Evolutionary conservation across 306 rosid genomes (phyloP).

Genomic region (Lathyrus oleraceus): DNA sequence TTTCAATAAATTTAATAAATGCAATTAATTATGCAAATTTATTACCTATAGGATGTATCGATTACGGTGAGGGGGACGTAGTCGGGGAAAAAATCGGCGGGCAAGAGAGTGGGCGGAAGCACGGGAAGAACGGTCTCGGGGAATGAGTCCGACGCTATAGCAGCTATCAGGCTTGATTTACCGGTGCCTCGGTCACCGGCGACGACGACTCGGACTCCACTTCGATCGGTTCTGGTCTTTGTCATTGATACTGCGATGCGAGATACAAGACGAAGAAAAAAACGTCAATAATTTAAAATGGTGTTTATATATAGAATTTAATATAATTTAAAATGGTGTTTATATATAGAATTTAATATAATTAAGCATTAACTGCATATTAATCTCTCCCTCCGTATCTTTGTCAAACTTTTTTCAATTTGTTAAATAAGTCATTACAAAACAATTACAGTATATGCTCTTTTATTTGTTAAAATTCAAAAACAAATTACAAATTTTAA

Average conservation of each 20-base stretch:
- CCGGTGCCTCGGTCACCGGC: conserved; percentile 84
- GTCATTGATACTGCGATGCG: conserved; percentile 34
- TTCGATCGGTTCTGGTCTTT: conserved; percentile 13
- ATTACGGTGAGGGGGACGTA: conserved; percentile 66
- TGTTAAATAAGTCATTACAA: too few relatives aligned
- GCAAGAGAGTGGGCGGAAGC: conserved; percentile 69
- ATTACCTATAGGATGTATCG: conserved; percentile 80
- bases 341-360: neutral
- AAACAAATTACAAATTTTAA: too few relatives aligned
- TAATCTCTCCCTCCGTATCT: neutral
- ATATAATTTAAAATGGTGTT: neutral
- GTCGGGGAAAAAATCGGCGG: conserved; percentile 72
- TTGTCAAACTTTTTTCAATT: too few relatives aligned
- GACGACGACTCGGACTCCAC: conserved; percentile 67
- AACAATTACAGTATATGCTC: too few relatives aligned
- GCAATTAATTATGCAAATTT: neutral
- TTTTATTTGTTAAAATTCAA: too few relatives aligned
- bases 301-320: neutral
- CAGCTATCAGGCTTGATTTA: conserved; percentile 75
- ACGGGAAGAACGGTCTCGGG: conserved; percentile 62
- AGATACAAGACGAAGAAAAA: neutral
- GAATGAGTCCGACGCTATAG: conserved; percentile 64
- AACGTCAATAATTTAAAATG: conserved; percentile 1
- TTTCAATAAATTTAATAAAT: neutral
- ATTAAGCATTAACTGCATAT: neutral